Conservation (phyloP, 176 grass and related monocot species). For the Oryza rufipogon region DNA sequence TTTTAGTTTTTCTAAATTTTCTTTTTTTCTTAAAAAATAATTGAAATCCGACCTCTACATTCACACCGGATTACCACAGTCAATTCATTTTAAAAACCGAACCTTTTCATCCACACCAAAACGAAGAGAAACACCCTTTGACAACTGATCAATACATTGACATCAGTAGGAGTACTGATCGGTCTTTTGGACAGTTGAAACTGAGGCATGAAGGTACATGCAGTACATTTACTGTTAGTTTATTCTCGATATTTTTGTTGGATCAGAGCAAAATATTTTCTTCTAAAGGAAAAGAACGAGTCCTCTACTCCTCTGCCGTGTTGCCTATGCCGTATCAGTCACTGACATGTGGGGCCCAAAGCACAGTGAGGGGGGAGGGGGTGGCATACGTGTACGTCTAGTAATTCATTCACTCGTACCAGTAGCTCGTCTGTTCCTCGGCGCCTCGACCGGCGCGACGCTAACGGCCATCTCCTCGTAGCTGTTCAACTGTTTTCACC, state of each 20-base stretch:
- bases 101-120: too few relatives aligned
- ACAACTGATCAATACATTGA: not conserved
- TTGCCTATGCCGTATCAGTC: too few relatives aligned
- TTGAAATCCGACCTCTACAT: too few relatives aligned
- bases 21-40: too few relatives aligned
- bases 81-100: too few relatives aligned
- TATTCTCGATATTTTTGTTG: not conserved
- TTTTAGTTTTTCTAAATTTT: too few relatives aligned
- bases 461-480: conserved; percentile 24
- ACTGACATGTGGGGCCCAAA: too few relatives aligned
- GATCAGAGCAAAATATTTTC: too few relatives aligned
- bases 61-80: too few relatives aligned
- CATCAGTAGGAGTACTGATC: not conserved
- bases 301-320: not conserved
- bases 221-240: not conserved
- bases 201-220: not conserved
- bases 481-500: not conserved
- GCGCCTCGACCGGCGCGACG: not conserved
- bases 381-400: not conserved
- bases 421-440: not conserved
- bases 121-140: not conserved
- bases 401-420: not conserved
- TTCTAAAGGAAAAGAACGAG: not conserved
- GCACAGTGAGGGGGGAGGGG: too few relatives aligned
- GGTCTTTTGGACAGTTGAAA: not conserved